Evolutionary conservation across 1,284 basidiomycete genomes (phyloP), one percentile per base, ranked within the genome.

Genomic region (Acaromyces ingoldii): DNA sequence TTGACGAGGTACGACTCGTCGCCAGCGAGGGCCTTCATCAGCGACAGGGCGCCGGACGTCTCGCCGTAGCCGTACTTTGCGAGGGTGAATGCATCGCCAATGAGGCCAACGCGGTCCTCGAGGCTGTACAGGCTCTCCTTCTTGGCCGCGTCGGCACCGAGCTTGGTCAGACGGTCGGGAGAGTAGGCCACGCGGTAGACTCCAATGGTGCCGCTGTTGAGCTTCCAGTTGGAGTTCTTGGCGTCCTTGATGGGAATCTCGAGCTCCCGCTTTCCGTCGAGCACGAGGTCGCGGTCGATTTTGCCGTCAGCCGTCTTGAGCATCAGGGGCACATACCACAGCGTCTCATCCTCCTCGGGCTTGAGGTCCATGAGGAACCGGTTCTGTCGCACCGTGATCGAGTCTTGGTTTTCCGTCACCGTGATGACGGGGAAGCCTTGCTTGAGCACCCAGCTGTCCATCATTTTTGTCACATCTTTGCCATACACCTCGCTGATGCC

Each of bases 381-480:
- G 76, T 95, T 90, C 78, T 98, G 93, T 37, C 85, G 85, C 42
- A 78, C 53, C 26, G 57, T 62, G 38, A 79, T 53, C 25, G 52
- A 41, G 42, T 82, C 82, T 1, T 79, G 76, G 6, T 79, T 81
- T 36, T 66, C 66, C 77, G 96, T 91, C 39, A 97, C 89, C 15
- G 84, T 88, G 47, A 98, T 76, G 24, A 97, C 85, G 3, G 91
- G 91, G 60, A 73, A 76, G 55, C 76, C 56, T 58, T 85, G 85
- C 82, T 91, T 89, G 55, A 84, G 82, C 33, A 92, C 86, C 93
- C 92, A 98, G 73, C 87, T 87, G 58, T 88, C 82, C 89, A 97
- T 93, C 67, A 97, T 82, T 51, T 81, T 80, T 11, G 85, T 80
- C 41, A 96, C 83, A 65, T 96, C 85, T 31, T 85, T 72, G 13